Evolutionary conservation across 345 rosid species (phyloP), one percentile per base, ranked within the genome.

Genomic region (Cardamine resedifolia): DNA sequence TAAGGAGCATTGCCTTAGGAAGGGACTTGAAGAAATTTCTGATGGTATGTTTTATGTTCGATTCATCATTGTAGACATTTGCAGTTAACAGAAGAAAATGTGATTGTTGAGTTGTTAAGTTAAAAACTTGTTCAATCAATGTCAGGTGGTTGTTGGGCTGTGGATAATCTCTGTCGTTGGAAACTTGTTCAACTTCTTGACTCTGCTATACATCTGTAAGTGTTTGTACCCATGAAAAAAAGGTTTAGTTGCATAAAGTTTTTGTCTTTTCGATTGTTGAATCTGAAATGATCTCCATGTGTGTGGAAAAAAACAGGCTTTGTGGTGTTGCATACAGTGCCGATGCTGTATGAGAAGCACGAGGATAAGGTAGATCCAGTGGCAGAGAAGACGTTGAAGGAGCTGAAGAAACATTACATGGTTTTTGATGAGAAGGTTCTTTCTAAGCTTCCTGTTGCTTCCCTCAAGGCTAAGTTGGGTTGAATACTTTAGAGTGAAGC

Each of bases 291-390:
- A 4, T 44, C 20, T 43, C 11, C 10, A 23, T 43, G 4, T 33
- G 53, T 62, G 59, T 18, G 28, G 0, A 0, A 45, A 56, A 24
- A 16, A 73, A n/a, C 33, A 75, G 73, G 98, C 41, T 88, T 92
- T 62, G 82, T 86, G 50, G 52, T 88, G 80, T 81, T 92, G 77
- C 86, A 87, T 74, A 84, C 87, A 0, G 82, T 92, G 39, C 96
- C 92, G 2, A 85, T 90, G 52, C 11, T 92, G n/a, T 92, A 92
- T 52, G 95, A 92, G 86, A 92, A 90, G 75, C 88, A 81, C n/a
- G 96, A 88, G 58, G 86, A 90, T 73, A 89, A 86, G 74, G 80
- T 90, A 43, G 98, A 92, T 74, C 92, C 89, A 24, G 57, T 88
- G 26, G 89, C 90, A 9, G 98, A 88, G 85, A 90, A 85, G 82